Percentiles rank a stretch among this genome's conserved stretches.
phyloP scores from a whole-genome alignment of 768 basidiomycete species.

The Russula griseocarnosa region DNA sequence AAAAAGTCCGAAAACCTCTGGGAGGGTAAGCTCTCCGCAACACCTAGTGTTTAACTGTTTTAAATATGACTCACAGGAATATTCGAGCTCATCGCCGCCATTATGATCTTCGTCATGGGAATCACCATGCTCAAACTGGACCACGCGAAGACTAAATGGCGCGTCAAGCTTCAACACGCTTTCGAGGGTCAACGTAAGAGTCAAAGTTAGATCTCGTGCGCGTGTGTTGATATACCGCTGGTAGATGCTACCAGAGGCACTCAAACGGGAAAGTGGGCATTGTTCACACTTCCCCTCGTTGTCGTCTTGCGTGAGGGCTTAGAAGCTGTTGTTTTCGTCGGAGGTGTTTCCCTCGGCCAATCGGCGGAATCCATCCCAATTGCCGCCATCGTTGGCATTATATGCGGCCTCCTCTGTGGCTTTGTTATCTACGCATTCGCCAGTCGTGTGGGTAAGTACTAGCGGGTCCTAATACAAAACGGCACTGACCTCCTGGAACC shows the following conservation, averaged over 20 bases:
- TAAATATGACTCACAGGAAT: conserved; percentile 43
- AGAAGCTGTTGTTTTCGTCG: conserved; percentile 91
- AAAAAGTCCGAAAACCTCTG: conserved; percentile 79
- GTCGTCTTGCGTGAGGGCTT: conserved; percentile 93
- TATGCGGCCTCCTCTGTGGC: conserved; percentile 72
- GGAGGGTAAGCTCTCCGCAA: conserved; percentile 59
- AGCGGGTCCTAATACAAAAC: not conserved
- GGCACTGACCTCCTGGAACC: conserved; percentile 3
- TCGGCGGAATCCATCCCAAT: conserved; percentile 84
- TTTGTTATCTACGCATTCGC: conserved; percentile 78
- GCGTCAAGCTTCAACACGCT: conserved; percentile 76
- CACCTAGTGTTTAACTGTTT: not conserved
- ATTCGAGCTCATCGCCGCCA: conserved; percentile 62
- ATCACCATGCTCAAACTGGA: conserved; percentile 95
- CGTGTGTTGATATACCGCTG: not conserved
- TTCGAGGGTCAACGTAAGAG: conserved; percentile 59
- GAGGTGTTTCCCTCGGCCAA: conserved; percentile 85
- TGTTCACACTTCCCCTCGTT: conserved; percentile 86
- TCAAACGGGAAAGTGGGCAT: conserved; percentile 70
- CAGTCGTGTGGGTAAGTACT: conserved; percentile 58
- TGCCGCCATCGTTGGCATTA: conserved; percentile 79
- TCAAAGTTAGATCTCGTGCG: not conserved
- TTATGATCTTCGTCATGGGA: conserved; percentile 93
- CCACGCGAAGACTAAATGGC: conserved; percentile 90
- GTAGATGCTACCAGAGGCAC: conserved; percentile 47